Evolutionary conservation across 805 yeast genomes (phyloP).

Genomic region (Wickerhamomyces silvicola): DNA sequence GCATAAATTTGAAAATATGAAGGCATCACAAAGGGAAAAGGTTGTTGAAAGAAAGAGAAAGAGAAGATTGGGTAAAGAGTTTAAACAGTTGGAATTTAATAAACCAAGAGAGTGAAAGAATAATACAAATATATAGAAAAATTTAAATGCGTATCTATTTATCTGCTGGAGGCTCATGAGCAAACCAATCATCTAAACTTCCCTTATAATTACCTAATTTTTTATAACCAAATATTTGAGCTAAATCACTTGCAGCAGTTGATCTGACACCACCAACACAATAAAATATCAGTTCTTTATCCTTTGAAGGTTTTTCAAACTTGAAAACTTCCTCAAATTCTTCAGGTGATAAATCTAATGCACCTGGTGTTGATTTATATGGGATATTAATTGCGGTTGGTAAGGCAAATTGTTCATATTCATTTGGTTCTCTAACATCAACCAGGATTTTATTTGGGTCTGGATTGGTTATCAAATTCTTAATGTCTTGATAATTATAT

Average conservation of each 20-base stretch:
- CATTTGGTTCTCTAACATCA: conserved; percentile 92
- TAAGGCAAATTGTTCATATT: conserved; percentile 61
- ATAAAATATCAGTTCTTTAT: conserved; percentile 76
- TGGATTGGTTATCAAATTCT: conserved; percentile 36
- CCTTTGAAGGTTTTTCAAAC: conserved; percentile 66
- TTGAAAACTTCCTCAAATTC: conserved; percentile 81
- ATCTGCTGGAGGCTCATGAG: conserved; percentile 28
- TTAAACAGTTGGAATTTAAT: conserved; percentile 43
- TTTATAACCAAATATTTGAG: conserved; percentile 81
- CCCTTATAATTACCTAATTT: conserved; percentile 84
- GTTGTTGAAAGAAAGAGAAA: conserved; percentile 83
- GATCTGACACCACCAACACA: conserved; percentile 93
- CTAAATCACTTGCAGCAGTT: conserved; percentile 85
- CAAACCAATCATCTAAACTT: conserved; percentile 80
- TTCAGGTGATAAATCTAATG: conserved; percentile 69
- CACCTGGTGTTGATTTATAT: conserved; percentile 86
- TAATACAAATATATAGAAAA: neutral
- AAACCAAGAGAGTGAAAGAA: conserved; percentile 15
- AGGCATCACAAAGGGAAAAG: conserved; percentile 65
- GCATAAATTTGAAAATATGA: conserved; percentile 73
- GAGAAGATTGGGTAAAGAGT: conserved; percentile 78
- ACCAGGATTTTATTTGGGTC: conserved; percentile 52
- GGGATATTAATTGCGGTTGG: conserved; percentile 88
- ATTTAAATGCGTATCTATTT: conserved; percentile 1
- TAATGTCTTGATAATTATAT: conserved; percentile 48